Base-by-base conservation (phyloP, 1,284 basidiomycete species). In the Trametes pubescens region DNA sequence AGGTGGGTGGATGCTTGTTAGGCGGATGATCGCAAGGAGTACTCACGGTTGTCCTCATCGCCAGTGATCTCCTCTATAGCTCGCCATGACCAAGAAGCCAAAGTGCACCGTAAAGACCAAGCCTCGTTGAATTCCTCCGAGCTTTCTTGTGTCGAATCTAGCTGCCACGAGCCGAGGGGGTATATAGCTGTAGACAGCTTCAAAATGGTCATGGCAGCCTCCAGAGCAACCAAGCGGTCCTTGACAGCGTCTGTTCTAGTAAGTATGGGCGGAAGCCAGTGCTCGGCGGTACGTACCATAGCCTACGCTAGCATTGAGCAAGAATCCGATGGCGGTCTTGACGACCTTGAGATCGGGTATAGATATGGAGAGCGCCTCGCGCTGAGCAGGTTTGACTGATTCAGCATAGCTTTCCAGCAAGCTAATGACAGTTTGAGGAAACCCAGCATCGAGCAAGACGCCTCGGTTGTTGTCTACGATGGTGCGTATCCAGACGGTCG, bases 241-340 rank as follows among this genome's bases (percentile, higher is more conserved):
- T 89, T 89, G 55, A 93, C 86, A 29, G 90, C 83, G 70, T 93
- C 93, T 95, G 70, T 37, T 37, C 37, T 24, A n/a, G 29, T 67
- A 10, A 61, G 56, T 40, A 37, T 35, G 29, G 18, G 14, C 21
- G 4, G 13, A 13, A 7, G 10, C 21, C 48, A 5, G 43, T 24
- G 10, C 14, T 40, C 21, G n/a, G 37, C 9, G 51, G 14, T 29
- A 74, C 84, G 57, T 66, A 92, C 93, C 89, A 74, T 89, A 94
- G 57, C 88, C 88, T 59, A 95, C 81, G 68, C 90, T 89, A 22
- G 89, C 86, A 72, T 96, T 96, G 54, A 96, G 77, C 32, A 96
- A 80, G 8, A 91, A 89, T 4, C 94, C 94, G 60, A 94, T 84
- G 4, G 91, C 85, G 4, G 92, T 94, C 71, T 89, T 88, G 57